Base-by-base conservation (phyloP, 108 stramenopile genomes). In the Discostella pseudostelligera region DNA sequence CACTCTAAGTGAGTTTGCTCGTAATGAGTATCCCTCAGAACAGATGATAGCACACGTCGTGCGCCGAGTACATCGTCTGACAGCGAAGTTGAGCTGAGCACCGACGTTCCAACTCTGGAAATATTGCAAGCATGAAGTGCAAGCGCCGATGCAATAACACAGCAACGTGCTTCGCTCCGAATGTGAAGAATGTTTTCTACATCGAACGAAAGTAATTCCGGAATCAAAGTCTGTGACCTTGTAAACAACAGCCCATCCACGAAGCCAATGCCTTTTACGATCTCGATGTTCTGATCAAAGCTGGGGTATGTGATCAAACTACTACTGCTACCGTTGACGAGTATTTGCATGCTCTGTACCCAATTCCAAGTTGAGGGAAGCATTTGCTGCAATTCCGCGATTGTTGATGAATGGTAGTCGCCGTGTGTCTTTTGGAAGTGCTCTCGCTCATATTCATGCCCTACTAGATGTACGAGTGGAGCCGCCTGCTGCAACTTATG, bases 91-190 rank as follows among this genome's bases (percentile, higher is more conserved):
- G 48, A 58, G 47, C 49, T 66, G 36, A 67, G 32, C 10, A 57
- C 44, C 3, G 73, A 67, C 39, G 53, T 29, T 12, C 62, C 58
- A 39, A 59, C 76, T 49, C 45, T 68, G 14, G 57, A 68, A 20
- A 73, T 59, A 47, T 65, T 75, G 26, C 68, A 70, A 13, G 82
- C 82, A 61, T 85, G 82, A 17, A 83, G 73, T 19, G 54, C 81
- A 10, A 88, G 65, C 4, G 87, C 78, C 10, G 81, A 83, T 45
- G 78, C 87, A 65, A 82, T 82, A 21, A 80, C 87, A 44, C 79
- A 81, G 26, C 72, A 49, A 28, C 80, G 78, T 39, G 82, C 78
- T 29, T 64, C 54, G 32, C 64, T 59, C 16, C 87, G 70, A 44
- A 88, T 84, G 13, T 36, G 26, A 5, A 49, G 45, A 13, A 88